Evolutionary conservation across 352 stramenopile species (phyloP).

Genomic region (Phytopythium cucurbitacearum): DNA sequence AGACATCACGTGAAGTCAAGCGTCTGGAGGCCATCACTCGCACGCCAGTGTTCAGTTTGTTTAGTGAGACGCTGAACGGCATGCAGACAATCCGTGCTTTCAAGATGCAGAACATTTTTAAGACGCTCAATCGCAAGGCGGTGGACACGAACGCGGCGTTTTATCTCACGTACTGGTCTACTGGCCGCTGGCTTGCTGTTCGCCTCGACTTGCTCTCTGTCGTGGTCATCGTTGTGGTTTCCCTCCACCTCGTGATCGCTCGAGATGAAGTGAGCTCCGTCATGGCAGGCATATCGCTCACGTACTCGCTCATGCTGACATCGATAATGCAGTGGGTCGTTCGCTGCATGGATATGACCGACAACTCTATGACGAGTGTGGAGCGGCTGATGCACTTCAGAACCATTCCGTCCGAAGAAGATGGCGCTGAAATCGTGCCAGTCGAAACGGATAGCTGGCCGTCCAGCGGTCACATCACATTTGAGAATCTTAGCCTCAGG

Average conservation of each 20-base stretch:
- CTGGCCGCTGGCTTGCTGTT: slow-evolving; percentile 90
- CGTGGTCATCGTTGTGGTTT: slow-evolving; percentile 85
- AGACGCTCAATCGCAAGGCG: slow-evolving; percentile 25
- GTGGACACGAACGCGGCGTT: slow-evolving; percentile 37
- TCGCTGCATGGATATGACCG: slow-evolving; percentile 16
- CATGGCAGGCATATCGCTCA: slow-evolving; percentile 27
- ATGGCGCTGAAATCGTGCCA: slow-evolving; percentile 1
- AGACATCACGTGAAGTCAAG: slow-evolving; percentile 85
- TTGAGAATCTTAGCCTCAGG: slow-evolving; percentile 23
- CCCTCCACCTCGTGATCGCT: slow-evolving; percentile 79
- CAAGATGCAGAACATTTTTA: slow-evolving; percentile 55
- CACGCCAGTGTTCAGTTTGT: slow-evolving; percentile 90
- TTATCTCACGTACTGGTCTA: slow-evolving; percentile 37
- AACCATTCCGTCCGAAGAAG: slow-evolving; percentile 18
- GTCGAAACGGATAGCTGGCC: slow-evolving; percentile 18
- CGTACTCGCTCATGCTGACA: slow-evolving; percentile 31
- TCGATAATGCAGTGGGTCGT: slow-evolving; percentile 36
- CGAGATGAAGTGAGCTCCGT: slow-evolving; percentile 25
- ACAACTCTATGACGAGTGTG: slow-evolving; percentile 33
- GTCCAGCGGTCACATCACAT: slow-evolving; percentile 16
- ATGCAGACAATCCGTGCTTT: slow-evolving; percentile 89
- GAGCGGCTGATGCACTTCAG: slow-evolving; percentile 26
- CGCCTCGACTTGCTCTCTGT: slow-evolving; percentile 78
- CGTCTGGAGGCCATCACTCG: slow-evolving; percentile 87
- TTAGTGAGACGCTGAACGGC: slow-evolving; percentile 90